These are phyloP conservation scores for Eucalyptus sp. DNA, from an alignment of 345 rosid species.

Conservation along the genomic window DNA sequence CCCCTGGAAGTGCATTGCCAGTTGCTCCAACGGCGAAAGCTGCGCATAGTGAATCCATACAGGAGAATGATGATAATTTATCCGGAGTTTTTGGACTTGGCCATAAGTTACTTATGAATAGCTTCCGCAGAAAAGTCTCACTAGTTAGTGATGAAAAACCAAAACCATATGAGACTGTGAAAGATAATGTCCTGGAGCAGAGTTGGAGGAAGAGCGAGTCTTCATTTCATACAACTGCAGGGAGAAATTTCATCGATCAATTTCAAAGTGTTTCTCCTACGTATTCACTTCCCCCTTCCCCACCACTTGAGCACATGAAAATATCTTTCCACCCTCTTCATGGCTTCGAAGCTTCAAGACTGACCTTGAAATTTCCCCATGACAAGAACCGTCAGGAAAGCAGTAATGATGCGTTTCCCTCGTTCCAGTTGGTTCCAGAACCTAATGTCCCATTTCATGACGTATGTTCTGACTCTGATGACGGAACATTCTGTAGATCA, in stretches of 20 bases:
- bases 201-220: conserved; percentile 6
- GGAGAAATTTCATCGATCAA: conserved; percentile 11
- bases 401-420: conserved; percentile 43
- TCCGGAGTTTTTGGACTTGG: conserved; percentile 48
- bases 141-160: conserved; percentile 23
- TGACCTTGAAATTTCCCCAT: conserved; percentile 63
- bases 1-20: conserved; percentile 11
- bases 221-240: conserved; percentile 5
- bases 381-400: conserved; percentile 21
- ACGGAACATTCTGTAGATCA: conserved; percentile 80
- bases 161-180: conserved; percentile 16
- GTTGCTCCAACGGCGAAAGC: conserved; percentile 11
- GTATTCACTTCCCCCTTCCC: conserved; percentile 57
- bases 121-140: conserved; percentile 45
- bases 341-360: conserved; percentile 49
- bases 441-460: conserved; percentile 17
- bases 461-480: conserved; percentile 55
- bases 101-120: conserved; percentile 47
- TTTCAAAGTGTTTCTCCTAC: conserved; percentile 23
- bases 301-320: conserved; percentile 88
- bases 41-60: conserved; percentile 10
- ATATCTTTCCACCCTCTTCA: conserved; percentile 67
- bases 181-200: conserved; percentile 16
- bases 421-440: conserved; percentile 88
- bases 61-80: conserved; percentile 23